Percentiles rank a stretch among this genome's conserved stretches.
Evolutionary conservation across 306 rosid species (phyloP).

Genomic region (Inga laurina): DNA sequence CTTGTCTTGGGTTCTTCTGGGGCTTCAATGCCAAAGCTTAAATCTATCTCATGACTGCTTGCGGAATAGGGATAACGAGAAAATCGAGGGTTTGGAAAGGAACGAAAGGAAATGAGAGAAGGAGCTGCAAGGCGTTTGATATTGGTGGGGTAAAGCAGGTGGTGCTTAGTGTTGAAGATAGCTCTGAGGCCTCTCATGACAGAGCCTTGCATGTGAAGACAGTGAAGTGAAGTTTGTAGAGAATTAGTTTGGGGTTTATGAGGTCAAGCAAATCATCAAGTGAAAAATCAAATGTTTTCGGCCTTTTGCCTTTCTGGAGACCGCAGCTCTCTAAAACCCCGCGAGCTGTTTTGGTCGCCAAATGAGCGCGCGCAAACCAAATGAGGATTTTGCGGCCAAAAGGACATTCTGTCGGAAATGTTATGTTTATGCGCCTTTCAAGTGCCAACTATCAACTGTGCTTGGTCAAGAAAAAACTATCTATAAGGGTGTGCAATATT

Average conservation of each 20-base stretch:
- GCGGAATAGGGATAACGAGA: constrained; percentile 39
- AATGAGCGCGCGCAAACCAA: background rate
- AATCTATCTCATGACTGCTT: constrained; percentile 20
- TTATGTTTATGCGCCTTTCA: too few species aligned
- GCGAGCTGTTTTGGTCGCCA: background rate
- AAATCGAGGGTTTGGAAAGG: constrained; percentile 35
- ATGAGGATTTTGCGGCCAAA: too few species aligned
- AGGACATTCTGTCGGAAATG: too few species aligned
- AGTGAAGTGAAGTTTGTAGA: background rate
- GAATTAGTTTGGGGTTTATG: constrained; percentile 16
- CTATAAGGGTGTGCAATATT: too few species aligned
- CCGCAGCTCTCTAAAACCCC: background rate
- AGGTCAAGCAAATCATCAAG: background rate
- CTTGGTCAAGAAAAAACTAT: too few species aligned
- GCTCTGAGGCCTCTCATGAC: constrained; percentile 59
- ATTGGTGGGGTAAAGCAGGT: constrained; percentile 26
- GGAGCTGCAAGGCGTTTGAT: constrained; percentile 24
- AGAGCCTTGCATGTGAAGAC: constrained; percentile 32
- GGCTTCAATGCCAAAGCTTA: background rate
- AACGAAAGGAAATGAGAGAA: constrained; percentile 37
- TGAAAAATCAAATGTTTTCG: background rate
- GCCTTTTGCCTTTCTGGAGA: background rate
- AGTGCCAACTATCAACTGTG: too few species aligned
- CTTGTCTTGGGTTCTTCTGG: background rate
- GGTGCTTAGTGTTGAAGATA: constrained; percentile 44